phyloP scores from a whole-genome alignment of 202 grass and related monocot genomes.

The Saccharum hybrid region DNA sequence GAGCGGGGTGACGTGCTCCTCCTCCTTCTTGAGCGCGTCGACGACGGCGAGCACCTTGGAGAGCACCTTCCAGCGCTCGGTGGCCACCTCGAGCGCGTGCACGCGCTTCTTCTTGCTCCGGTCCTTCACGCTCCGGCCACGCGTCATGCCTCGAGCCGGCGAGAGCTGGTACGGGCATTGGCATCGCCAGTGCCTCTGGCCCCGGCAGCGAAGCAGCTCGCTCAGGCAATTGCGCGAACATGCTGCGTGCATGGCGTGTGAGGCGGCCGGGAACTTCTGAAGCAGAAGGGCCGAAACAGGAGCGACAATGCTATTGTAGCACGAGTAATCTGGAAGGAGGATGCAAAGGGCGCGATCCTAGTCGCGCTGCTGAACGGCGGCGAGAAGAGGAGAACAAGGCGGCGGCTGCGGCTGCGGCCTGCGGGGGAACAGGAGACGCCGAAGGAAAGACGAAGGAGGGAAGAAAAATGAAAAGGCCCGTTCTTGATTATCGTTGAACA shows the following conservation, averaged over 20 bases:
- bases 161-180: constrained; percentile 30
- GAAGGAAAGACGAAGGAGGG: neutral
- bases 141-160: constrained; percentile 61
- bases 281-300: neutral
- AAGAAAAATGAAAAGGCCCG: neutral
- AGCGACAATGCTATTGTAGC: no score
- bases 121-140: constrained; percentile 64
- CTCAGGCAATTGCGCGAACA: constrained; percentile 52
- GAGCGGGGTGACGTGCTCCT: constrained; percentile 72
- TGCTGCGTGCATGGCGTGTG: constrained; percentile 34
- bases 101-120: constrained; percentile 85
- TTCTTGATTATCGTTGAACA: neutral
- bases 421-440: neutral
- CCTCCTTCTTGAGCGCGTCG: constrained; percentile 72
- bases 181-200: neutral
- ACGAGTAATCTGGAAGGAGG: no score
- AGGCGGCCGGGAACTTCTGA: accelerated
- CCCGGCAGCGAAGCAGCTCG: constrained; percentile 31
- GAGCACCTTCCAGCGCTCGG: constrained; percentile 74
- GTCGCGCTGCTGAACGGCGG: neutral
- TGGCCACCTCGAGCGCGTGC: constrained; percentile 72
- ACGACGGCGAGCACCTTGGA: constrained; percentile 71
- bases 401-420: constrained; percentile 4
- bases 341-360: neutral
- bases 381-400: neutral